Evolutionary conservation across 176 grass and related monocot species (phyloP).

Genomic region (maize (Zea mays)): Zm-B73-REFERENCE-NAM-5.0 NC_050098.1:31193001-31193500

Average conservation of each 20-base stretch:
- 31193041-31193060: slow-evolving; percentile 4
- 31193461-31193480: neutral
- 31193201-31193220: neutral
- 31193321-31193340: too few species aligned
- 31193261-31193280: too few species aligned
- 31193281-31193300: neutral
- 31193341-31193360: too few species aligned
- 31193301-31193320: neutral
- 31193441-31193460: neutral
- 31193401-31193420: neutral
- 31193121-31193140: neutral
- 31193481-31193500: neutral
- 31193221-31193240: neutral
- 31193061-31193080: neutral
- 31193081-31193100: neutral
- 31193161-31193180: neutral
- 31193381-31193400: too few species aligned
- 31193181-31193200: neutral
- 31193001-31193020: neutral
- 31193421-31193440: neutral
- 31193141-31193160: neutral
- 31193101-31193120: neutral
- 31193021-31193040: neutral
- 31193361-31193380: too few species aligned
- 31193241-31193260: neutral